phyloP scores from a whole-genome alignment of 1,284 basidiomycete species.

The Leucoagaricus sp. region DNA sequence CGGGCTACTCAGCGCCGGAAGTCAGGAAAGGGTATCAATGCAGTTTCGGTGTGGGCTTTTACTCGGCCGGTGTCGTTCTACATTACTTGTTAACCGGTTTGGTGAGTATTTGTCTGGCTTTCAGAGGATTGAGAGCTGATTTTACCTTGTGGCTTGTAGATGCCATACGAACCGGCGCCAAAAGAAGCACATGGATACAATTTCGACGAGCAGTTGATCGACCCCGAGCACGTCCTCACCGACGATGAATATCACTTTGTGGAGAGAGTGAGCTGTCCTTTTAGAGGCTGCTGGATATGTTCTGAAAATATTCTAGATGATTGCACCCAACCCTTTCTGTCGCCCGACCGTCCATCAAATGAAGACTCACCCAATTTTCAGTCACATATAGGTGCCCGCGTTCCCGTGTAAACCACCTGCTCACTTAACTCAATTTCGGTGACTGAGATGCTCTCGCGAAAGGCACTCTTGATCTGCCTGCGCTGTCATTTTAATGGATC shows the following conservation, averaged over 20 bases:
- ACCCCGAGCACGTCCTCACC: no score
- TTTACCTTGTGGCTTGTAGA: background rate
- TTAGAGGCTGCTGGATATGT: background rate
- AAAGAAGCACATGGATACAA: no score
- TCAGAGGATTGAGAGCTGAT: no score
- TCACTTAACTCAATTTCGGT: background rate
- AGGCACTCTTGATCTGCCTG: background rate
- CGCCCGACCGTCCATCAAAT: background rate
- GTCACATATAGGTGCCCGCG: background rate
- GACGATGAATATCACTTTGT: no score
- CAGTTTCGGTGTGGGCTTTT: background rate
- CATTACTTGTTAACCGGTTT: background rate
- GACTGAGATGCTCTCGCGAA: background rate
- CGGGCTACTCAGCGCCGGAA: background rate
- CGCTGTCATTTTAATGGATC: no score
- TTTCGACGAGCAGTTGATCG: no score
- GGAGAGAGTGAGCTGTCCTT: background rate
- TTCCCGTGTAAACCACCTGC: background rate
- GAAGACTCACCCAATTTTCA: background rate
- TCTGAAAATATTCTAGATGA: background rate
- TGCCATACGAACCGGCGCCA: no score
- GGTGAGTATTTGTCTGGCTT: background rate
- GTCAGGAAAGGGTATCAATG: background rate
- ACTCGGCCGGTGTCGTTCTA: background rate
- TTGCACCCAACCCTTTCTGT: background rate